phyloP scores from a whole-genome alignment of 75 land plant species.

The Picea glauca region DNA sequence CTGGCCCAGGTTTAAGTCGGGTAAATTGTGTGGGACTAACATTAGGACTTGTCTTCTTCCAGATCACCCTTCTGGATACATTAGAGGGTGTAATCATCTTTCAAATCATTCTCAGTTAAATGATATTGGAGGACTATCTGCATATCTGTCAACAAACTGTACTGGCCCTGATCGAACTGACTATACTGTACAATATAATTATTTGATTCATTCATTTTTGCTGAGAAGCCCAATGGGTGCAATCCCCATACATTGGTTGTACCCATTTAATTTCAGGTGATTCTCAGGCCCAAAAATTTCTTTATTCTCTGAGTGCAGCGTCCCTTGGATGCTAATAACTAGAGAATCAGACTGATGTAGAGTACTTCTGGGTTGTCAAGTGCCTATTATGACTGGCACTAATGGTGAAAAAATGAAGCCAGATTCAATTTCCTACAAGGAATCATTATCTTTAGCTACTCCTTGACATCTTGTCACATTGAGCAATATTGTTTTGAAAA shows the following conservation, averaged over 20 bases:
- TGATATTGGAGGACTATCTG: neutral
- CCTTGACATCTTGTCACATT: neutral
- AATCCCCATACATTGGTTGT: constrained; percentile 2
- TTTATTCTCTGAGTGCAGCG: neutral
- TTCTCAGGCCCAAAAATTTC: neutral
- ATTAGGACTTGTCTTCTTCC: neutral
- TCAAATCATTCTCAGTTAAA: neutral
- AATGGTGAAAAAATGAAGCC: neutral
- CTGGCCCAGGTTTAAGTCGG: neutral
- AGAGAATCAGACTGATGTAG: neutral
- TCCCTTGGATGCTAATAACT: neutral
- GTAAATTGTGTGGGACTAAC: neutral
- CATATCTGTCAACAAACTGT: neutral
- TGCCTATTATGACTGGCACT: neutral
- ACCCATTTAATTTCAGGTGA: constrained; percentile 1
- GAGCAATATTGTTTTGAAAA: neutral
- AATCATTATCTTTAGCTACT: neutral
- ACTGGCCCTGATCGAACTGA: neutral
- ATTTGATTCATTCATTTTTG: constrained; percentile 8
- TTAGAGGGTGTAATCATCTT: neutral
- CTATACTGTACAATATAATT: constrained; percentile 8
- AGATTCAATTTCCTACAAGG: neutral
- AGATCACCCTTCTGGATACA: neutral
- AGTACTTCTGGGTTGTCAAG: neutral
- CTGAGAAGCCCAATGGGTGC: neutral